These are phyloP conservation scores for Dipteronia sinensis DNA, from an alignment of 345 rosid species.

Conservation along the genomic window DNA sequence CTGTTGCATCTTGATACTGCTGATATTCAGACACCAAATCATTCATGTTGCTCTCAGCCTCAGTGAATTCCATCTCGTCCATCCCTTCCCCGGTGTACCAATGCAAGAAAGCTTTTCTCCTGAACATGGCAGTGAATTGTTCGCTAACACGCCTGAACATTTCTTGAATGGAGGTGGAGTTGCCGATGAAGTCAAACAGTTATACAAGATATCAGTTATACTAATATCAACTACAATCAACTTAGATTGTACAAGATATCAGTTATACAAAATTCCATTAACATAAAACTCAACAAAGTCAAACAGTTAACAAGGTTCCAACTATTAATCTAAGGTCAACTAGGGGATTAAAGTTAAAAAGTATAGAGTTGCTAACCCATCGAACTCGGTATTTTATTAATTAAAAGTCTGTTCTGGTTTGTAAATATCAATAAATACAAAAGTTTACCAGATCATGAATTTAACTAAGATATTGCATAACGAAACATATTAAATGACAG, in stretches of 20 bases:
- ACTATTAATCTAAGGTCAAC: background rate
- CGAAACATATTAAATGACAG: background rate
- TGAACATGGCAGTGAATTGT: no score
- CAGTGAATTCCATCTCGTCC: no score
- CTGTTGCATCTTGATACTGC: no score
- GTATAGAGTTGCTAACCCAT: background rate
- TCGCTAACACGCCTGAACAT: no score
- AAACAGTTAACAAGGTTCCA: background rate
- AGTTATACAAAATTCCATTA: background rate
- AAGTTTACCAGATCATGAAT: background rate
- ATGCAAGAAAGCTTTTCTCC: no score
- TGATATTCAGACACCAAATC: no score
- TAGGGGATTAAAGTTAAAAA: background rate
- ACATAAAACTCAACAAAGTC: background rate
- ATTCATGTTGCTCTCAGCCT: no score
- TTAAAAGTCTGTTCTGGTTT: background rate
- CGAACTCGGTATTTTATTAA: background rate
- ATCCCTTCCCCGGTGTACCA: no score
- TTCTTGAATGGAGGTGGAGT: no score
- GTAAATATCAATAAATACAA: background rate
- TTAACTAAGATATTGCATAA: background rate
- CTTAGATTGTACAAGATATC: background rate
- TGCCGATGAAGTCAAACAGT: no score
- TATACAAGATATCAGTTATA: no score
- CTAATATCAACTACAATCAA: background rate